A percentile compares a stretch with the other conserved stretches of the same genome.
These are phyloP conservation scores for Gracilaria domingensis DNA, from an alignment of 23 red algal species.

Conservation along the genomic window DNA sequence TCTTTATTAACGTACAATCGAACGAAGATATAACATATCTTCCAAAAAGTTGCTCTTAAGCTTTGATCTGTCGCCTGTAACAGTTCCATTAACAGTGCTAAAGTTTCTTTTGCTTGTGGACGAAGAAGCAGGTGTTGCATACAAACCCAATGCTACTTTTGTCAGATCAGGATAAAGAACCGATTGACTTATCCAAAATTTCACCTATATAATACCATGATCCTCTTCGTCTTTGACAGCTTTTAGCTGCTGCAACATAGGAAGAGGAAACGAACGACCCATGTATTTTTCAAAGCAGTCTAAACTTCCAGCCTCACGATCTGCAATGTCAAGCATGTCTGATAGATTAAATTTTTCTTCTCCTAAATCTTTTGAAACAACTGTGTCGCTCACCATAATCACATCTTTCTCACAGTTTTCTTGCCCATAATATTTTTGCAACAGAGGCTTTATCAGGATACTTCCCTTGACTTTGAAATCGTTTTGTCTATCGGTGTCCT, in stretches of 20 bases:
- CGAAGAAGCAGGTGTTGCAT: constrained; percentile 17
- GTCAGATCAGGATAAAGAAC: background rate
- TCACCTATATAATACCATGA: background rate
- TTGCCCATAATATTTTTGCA: too few relatives aligned
- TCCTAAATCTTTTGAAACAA: background rate
- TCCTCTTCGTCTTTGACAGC: background rate
- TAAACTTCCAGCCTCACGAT: background rate
- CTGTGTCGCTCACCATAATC: too few relatives aligned
- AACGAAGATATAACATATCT: constrained; percentile 18
- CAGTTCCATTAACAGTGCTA: constrained; percentile 3
- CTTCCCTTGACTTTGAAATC: too few relatives aligned
- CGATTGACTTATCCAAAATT: constrained; percentile 8
- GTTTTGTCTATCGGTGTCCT: too few relatives aligned
- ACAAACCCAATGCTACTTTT: background rate
- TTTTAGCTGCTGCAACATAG: background rate
- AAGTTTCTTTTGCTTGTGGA: constrained; percentile 6
- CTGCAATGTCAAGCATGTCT: background rate
- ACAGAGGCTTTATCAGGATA: too few relatives aligned
- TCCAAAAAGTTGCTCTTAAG: constrained; percentile 1
- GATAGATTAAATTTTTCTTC: background rate
- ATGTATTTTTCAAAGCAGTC: background rate
- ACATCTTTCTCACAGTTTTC: too few relatives aligned
- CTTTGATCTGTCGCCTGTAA: background rate
- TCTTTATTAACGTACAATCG: background rate
- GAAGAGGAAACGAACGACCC: background rate